A percentile compares a stretch with the other conserved stretches of the same genome.
Evolutionary conservation across 495 filamentous ascomycete genomes (phyloP).

Genomic region (Penicillium desertorum): DNA sequence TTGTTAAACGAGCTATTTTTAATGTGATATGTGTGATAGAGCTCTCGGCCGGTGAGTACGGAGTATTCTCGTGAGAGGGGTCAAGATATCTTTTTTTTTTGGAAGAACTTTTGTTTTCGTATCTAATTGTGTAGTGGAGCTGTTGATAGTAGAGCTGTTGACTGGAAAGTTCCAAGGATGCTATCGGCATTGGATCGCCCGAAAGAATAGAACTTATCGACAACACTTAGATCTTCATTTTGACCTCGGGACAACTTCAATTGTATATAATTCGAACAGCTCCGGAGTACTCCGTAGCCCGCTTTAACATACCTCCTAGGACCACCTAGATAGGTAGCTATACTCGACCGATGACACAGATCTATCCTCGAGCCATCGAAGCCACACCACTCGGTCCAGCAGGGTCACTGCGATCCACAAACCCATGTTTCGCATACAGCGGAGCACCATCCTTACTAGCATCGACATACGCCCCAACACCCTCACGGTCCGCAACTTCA

Average conservation of each 20-base stretch:
- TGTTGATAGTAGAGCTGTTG: not conserved
- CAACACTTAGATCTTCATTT: not conserved
- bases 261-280: not conserved
- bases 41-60: not conserved
- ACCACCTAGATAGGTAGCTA: not conserved
- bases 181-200: not conserved
- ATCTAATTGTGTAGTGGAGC: not conserved
- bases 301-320: not conserved
- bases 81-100: not conserved
- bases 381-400: slow-evolving; percentile 2
- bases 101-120: not conserved
- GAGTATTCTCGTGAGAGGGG: not conserved
- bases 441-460: slow-evolving; percentile 30
- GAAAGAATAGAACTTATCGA: not conserved
- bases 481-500: slow-evolving; percentile 38
- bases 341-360: not conserved
- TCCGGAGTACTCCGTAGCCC: no score
- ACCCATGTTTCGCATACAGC: slow-evolving; percentile 34
- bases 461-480: slow-evolving; percentile 33
- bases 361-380: slow-evolving; percentile 10
- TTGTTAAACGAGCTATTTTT: slow-evolving; percentile 3
- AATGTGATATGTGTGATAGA: slow-evolving; percentile 11
- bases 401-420: slow-evolving; percentile 30
- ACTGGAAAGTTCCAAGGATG: not conserved
- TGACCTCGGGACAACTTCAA: not conserved